Base-by-base conservation (phyloP, 352 stramenopile genomes). In the Globisporangium rhizosaccharum region DNA sequence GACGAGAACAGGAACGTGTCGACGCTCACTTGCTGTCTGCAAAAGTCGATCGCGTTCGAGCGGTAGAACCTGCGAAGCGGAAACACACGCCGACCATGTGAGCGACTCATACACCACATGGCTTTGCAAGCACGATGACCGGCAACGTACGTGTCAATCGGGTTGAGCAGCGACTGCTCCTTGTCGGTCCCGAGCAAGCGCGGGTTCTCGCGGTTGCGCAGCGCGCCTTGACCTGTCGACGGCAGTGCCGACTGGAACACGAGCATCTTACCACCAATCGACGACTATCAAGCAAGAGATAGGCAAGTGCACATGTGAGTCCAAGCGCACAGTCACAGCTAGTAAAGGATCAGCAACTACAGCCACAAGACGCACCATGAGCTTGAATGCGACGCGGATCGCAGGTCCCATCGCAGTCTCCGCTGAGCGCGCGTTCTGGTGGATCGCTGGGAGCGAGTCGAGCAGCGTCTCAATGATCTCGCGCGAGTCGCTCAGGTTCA, bases 11-110 rank as follows among this genome's bases (percentile, higher is more conserved):
- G 68, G 75, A 99, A 99, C 63, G 98, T 96, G 66, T 99, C 97
- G n/a, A 99, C 96, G 62, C 88, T 97, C 61, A 99, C 98, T 89
- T 99, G 97, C 62, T 99, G 86, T 45, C 96, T 83, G 69, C 85
- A 98, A 62, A 99, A 99, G 73, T 99, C 97, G 67, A 98, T 92
- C 6, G 96, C 90, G 47, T 93, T 94, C 41, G 92, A 90, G 14
- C 81, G 76, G 67, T 97, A 97, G 60, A 96, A 96, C 36, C 70
- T 98, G 50, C 12, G 65, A 46, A n/a, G 48, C 25, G 14, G 28
- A 26, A n/a, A 46, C 12, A 28, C n/a, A 30, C 33, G 52, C 1
- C 7, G n/a, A n/a, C 12, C 42, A 11, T 25, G 39, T 65, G 15
- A 65, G 37, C 41, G 15, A 39, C 14, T 5, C 14, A 53, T 23